Conservation (phyloP, 805 yeast genomes). For the Wickerhamiella kurtzmanii region DNA sequence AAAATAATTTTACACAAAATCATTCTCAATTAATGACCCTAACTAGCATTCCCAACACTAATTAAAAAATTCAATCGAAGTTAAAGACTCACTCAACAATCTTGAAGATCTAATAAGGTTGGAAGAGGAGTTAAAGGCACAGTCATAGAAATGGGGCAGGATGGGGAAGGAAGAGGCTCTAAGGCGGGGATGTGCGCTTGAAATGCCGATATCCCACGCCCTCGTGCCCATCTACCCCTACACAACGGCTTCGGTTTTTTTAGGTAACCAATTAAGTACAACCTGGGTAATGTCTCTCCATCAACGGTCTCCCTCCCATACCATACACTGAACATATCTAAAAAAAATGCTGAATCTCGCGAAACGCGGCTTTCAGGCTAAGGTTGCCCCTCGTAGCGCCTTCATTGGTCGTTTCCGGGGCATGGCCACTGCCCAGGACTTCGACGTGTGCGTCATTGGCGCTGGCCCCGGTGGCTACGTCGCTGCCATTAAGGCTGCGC, state of each 20-base stretch:
- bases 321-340: no score
- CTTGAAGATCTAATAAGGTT: no score
- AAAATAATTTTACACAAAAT: no score
- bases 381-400: conserved; percentile 6
- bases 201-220: background rate
- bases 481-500: conserved; percentile 98
- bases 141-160: no score
- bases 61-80: no score
- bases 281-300: no score
- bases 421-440: conserved; percentile 33
- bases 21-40: no score
- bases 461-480: conserved; percentile 99
- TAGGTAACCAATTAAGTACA: background rate
- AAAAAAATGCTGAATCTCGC: background rate
- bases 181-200: background rate
- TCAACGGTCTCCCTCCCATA: no score
- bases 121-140: no score
- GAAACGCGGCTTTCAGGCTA: conserved; percentile 1
- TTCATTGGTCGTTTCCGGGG: conserved; percentile 8
- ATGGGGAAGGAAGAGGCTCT: background rate
- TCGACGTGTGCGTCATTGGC: conserved; percentile 90
- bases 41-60: no score
- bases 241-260: background rate
- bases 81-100: no score
- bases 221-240: background rate